Evolutionary conservation across 108 stramenopile genomes (phyloP), one percentile per base, ranked within the genome.

Genomic region (Asterionellopsis glacialis): DNA sequence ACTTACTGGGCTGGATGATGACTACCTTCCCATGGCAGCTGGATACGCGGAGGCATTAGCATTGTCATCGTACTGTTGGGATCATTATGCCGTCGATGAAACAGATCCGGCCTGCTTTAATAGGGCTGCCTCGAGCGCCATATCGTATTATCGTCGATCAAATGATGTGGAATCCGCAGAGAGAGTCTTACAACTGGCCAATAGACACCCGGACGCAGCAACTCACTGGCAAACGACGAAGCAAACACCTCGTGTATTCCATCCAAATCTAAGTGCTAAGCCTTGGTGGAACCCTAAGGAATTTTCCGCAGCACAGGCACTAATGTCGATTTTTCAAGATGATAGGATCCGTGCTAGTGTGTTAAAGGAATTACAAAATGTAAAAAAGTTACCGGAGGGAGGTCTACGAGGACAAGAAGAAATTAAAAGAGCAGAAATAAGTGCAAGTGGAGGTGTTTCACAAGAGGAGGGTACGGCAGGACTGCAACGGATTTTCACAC

Each of bases 201-300:
- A 64, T 16, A 11, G 14, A 41, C 63, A 64, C 53, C 24, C 41
- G 6, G 11, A 52, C 3, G 52, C 52, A 1, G 52, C 38, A 23
- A 63, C 61, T 12, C 49, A 49, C 50, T 63, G 61, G 61, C 50
- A 63, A 16, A 25, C 45, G 26, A 63, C 50, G 22, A 28, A 51
- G 5, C 61, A 63, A 63, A 63, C 61, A 11, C 61, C 61, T 28
- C 61, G 33, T 19, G 61, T 63, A 19, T 27, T 54, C n/a, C 23
- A 28, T 33, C 33, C 33, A 21, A 19, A 16, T 47, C 21, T 47
- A 21, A 47, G 6, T 1, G 45, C 45, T 5, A 47, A 47, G 21
- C 45, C 45, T 47, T 47, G 45, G 45, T 47, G 45, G 45, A 47
- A 47, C 9, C 21, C 45, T 4, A 47, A 7, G 45, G 45, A 47